phyloP scores from a whole-genome alignment of 1,284 basidiomycete species.

The Fistulina hepatica region DNA sequence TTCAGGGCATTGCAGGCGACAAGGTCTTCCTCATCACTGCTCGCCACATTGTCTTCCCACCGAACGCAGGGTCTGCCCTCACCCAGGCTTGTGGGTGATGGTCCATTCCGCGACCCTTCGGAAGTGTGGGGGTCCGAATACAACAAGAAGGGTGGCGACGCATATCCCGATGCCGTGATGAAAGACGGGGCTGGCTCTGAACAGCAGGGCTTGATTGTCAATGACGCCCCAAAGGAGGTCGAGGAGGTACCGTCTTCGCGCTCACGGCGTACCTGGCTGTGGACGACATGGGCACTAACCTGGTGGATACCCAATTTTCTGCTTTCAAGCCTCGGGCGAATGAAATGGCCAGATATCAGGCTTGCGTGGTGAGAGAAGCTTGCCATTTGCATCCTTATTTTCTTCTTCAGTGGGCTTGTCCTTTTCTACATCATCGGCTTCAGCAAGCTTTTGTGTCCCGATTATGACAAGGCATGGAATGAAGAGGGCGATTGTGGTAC shows the following conservation, averaged over 20 bases:
- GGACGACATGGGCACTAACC: constrained; percentile 68
- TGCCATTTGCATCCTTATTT: constrained; percentile 83
- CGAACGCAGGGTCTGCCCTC: too few relatives aligned
- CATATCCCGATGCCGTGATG: too few relatives aligned
- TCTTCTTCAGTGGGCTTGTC: constrained; percentile 71
- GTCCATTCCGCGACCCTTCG: too few relatives aligned
- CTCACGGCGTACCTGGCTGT: constrained; percentile 60
- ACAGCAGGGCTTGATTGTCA: constrained; percentile 44
- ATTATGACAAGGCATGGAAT: constrained; percentile 90
- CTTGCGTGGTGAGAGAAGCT: constrained; percentile 97
- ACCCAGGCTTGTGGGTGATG: too few relatives aligned
- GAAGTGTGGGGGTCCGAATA: too few relatives aligned
- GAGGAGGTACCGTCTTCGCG: constrained; percentile 78
- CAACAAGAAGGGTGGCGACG: too few relatives aligned
- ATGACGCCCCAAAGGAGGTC: constrained; percentile 55
- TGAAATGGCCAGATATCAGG: constrained; percentile 93
- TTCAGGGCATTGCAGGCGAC: too few relatives aligned
- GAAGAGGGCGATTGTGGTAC: too few relatives aligned
- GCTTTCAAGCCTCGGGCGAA: constrained; percentile 64
- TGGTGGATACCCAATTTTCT: constrained; percentile 78
- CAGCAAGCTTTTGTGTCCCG: constrained; percentile 80
- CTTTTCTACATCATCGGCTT: constrained; percentile 90
- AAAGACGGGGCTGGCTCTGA: too few relatives aligned
- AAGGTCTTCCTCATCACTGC: too few relatives aligned
- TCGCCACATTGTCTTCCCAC: too few relatives aligned